Conservation (phyloP, 805 yeast species). For the Peterozyma toletana region DNA sequence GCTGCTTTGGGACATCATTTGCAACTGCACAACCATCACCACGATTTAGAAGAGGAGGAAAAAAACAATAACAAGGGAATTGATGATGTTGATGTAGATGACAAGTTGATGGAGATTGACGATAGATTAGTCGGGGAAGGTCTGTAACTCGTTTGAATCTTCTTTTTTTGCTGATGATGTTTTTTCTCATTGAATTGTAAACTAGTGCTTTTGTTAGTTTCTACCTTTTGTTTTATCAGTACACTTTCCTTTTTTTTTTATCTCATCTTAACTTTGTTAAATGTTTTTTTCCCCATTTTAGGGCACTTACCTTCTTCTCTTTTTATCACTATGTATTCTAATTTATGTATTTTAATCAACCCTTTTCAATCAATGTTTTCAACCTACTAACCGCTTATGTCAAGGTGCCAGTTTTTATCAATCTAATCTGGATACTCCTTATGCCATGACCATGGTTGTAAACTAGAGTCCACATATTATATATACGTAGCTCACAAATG, state of each 20-base stretch:
- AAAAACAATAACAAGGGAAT: slow-evolving; percentile 5
- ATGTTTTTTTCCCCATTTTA: background rate
- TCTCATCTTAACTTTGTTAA: background rate
- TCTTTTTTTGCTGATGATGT: background rate
- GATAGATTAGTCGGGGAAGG: slow-evolving; percentile 9
- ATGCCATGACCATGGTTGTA: too few species aligned
- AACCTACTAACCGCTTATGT: background rate
- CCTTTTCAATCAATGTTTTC: background rate
- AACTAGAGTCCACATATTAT: too few species aligned
- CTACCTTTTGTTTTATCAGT: background rate
- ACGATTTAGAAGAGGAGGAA: slow-evolving; percentile 1
- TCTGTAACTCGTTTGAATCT: background rate
- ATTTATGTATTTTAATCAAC: background rate
- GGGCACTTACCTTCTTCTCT: background rate
- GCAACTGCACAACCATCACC: too few species aligned
- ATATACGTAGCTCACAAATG: too few species aligned
- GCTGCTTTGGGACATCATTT: background rate
- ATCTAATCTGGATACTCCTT: too few species aligned
- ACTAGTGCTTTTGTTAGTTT: background rate
- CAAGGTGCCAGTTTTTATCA: too few species aligned
- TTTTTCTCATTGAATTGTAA: background rate
- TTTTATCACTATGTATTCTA: background rate
- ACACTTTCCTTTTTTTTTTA: background rate
- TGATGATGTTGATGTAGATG: slow-evolving; percentile 8
- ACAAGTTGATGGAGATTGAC: slow-evolving; percentile 8